A percentile compares a stretch with the other conserved stretches of the same genome.
These are phyloP conservation scores for Boletellus ananas DNA, from an alignment of 768 basidiomycete genomes.

Conservation along the genomic window DNA sequence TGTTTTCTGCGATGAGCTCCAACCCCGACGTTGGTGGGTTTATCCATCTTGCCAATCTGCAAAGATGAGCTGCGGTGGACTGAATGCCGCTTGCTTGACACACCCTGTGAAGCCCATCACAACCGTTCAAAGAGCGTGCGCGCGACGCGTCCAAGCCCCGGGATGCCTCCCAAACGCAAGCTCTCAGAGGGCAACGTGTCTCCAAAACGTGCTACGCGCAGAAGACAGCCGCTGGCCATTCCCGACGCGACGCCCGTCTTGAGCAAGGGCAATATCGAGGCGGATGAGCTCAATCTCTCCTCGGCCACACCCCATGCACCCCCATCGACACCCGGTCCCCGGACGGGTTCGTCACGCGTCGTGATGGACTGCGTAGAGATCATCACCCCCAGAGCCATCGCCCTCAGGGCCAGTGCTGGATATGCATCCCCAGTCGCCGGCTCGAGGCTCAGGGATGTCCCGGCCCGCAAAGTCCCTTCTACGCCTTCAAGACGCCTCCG, in stretches of 20 bases:
- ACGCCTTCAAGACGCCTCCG: slow-evolving; percentile 18
- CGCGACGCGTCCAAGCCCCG: slow-evolving; percentile 18
- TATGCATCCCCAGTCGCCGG: slow-evolving; percentile 12
- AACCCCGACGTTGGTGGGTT: slow-evolving; percentile 76
- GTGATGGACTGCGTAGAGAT: slow-evolving; percentile 33
- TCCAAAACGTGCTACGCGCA: slow-evolving; percentile 34
- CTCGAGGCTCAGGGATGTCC: background rate
- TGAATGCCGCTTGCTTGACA: slow-evolving; percentile 1
- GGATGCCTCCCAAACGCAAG: slow-evolving; percentile 43
- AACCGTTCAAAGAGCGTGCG: slow-evolving; percentile 11
- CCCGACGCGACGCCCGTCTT: slow-evolving; percentile 3
- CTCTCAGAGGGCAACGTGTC: slow-evolving; percentile 22
- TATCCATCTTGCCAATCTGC: slow-evolving; percentile 74
- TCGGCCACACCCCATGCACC: slow-evolving; percentile 2
- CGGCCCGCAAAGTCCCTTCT: slow-evolving; percentile 6
- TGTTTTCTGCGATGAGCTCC: slow-evolving; percentile 65
- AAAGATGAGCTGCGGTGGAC: slow-evolving; percentile 4
- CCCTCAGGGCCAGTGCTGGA: background rate
- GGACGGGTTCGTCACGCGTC: slow-evolving; percentile 17
- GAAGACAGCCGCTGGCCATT: slow-evolving; percentile 8
- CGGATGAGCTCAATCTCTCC: slow-evolving; percentile 31
- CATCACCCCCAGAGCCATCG: slow-evolving; percentile 20
- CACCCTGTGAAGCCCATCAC: slow-evolving; percentile 66
- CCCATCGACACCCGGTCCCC: slow-evolving; percentile 24
- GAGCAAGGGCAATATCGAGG: slow-evolving; percentile 9